Base-by-base conservation (phyloP, 1,139 yeast species). In the Saccharomyces hybrid region DNA sequence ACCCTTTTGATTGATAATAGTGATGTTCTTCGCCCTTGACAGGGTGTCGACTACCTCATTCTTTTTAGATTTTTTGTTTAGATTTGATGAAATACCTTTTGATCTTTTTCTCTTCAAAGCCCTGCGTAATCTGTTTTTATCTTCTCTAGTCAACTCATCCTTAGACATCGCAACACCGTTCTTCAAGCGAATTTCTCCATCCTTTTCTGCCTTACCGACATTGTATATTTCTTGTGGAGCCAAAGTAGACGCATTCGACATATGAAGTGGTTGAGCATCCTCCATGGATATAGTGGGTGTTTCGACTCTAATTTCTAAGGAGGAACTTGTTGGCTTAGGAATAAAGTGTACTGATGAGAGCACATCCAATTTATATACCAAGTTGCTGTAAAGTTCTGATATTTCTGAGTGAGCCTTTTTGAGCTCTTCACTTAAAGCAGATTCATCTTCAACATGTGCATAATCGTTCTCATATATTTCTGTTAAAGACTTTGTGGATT, bases 151-250 rank as follows among this genome's bases (percentile, higher is more conserved):
- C 73, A 93, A 77, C 71, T 93, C 99, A 52, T 83, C 86, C 72
- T 87, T 86, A 16, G 96, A 80, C 73, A 87, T 82, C 1, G 91
- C 85, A 62, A 87, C 79, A 64, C 97, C 97, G 51, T 90, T 84
- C 62, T 83, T 84, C 61, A 90, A 79, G 56, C 82, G 77, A 26
- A 89, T 86, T 68, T 89, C 96, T 54, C 80, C 75, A 13, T 77
- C 75, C 54, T 76, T 75, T 16, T 73, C 71, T 32, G 75, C 71
- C 42, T 78, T 76, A 51, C 77, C 79, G 26, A 85, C 77, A 66
- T 78, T 81, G 72, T 86, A 93, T n/a, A 93, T 78, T 73, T 93
- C 99, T 73, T 93, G 99, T 46, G 99, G 99, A 1, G 99, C 99
- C 64, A 93, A 77, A 52, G 87, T 80, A n/a, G 85, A 75, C 29